Evolutionary conservation across 345 rosid genomes (phyloP).

Genomic region (Hibiscus tridactylites): DNA sequence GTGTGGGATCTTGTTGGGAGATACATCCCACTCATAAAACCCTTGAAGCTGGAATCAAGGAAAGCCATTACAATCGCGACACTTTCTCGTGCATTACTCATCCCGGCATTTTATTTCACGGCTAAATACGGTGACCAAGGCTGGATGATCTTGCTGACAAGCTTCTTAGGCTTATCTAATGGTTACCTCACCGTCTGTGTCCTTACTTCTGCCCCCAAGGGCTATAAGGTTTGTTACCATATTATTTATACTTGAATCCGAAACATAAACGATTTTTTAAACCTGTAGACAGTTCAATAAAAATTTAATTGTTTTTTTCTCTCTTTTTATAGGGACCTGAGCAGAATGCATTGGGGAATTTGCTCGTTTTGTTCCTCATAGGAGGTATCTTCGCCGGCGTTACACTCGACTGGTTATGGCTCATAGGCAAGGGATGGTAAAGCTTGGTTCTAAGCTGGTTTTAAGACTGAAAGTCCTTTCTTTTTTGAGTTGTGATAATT

Average conservation of each 20-base stretch:
- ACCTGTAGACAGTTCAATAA: neutral
- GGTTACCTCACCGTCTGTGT: conserved; percentile 76
- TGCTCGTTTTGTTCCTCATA: conserved; percentile 47
- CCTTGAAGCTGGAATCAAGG: conserved; percentile 45
- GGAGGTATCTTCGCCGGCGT: conserved; percentile 53
- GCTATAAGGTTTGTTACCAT: conserved; percentile 56
- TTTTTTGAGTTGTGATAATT: too few species aligned
- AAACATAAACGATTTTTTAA: neutral
- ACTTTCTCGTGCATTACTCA: conserved; percentile 41
- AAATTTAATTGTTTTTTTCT: neutral
- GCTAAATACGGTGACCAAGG: conserved; percentile 78
- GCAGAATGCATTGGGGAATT: conserved; percentile 60
- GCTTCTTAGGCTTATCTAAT: conserved; percentile 60
- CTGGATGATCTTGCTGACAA: conserved; percentile 75
- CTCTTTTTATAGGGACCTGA: conserved; percentile 41
- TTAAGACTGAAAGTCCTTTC: neutral
- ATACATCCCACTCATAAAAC: conserved; percentile 42
- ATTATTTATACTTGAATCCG: neutral
- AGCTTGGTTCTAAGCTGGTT: neutral
- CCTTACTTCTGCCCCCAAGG: conserved; percentile 70
- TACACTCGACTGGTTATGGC: conserved; percentile 58
- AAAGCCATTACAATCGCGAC: conserved; percentile 37
- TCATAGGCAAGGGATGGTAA: conserved; percentile 63
- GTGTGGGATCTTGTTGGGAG: conserved; percentile 59
- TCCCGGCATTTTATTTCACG: conserved; percentile 74